These are phyloP conservation scores for Globisporangium iwayamae DNA, from an alignment of 352 stramenopile genomes.

Conservation along the genomic window DNA sequence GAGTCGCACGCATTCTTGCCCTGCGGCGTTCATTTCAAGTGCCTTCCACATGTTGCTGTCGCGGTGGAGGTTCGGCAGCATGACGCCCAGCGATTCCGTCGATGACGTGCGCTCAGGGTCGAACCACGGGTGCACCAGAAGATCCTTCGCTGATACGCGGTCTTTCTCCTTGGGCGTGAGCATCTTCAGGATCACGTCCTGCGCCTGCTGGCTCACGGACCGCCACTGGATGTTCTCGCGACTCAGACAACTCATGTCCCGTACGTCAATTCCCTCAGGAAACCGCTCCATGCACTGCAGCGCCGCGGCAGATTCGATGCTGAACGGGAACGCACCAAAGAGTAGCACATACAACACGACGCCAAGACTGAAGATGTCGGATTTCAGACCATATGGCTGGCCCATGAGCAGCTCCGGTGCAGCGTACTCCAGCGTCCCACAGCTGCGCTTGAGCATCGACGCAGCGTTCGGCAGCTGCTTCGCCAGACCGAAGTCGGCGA, in stretches of 20 bases:
- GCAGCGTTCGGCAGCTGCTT: slow-evolving; percentile 49
- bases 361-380: slow-evolving; percentile 76
- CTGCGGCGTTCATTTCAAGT: slow-evolving; percentile 14
- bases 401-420: slow-evolving; percentile 68
- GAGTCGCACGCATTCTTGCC: slow-evolving; percentile 30
- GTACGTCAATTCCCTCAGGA: slow-evolving; percentile 53
- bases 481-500: slow-evolving; percentile 77
- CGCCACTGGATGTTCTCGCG: slow-evolving; percentile 56
- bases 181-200: slow-evolving; percentile 67
- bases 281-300: slow-evolving; percentile 68
- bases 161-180: slow-evolving; percentile 41
- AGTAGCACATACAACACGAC: slow-evolving; percentile 79
- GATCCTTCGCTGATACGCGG: slow-evolving; percentile 56
- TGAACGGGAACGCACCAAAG: slow-evolving; percentile 79
- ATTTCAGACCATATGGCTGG: slow-evolving; percentile 68
- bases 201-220: slow-evolving; percentile 41
- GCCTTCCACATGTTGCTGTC: slow-evolving; percentile 15
- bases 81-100: neutral
- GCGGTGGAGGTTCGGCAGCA: neutral
- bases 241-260: slow-evolving; percentile 78
- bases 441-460: slow-evolving; percentile 58
- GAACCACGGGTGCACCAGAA: slow-evolving; percentile 70
- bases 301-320: slow-evolving; percentile 59
- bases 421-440: slow-evolving; percentile 76
- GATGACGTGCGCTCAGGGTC: slow-evolving; percentile 8